Conservation (phyloP, 2,329 filamentous ascomycete genomes). For the Hirsutella rhossiliensis region DNA sequence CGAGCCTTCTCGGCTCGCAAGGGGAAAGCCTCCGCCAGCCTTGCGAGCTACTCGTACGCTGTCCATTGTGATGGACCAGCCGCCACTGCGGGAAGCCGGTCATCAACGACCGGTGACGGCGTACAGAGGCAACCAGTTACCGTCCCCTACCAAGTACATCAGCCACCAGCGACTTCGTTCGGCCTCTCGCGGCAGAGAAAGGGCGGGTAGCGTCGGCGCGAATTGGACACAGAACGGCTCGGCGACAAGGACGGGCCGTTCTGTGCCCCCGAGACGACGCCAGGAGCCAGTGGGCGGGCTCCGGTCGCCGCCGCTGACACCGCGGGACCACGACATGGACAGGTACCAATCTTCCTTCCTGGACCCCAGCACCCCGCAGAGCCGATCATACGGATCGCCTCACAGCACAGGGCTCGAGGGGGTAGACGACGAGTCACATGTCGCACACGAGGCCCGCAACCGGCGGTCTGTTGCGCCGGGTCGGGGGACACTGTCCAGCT, state of each 20-base stretch:
- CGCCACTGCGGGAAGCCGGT: conserved; percentile 26
- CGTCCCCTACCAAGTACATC: conserved; percentile 2
- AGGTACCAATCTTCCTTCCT: conserved; percentile 4
- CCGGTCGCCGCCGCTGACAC: conserved; percentile 1
- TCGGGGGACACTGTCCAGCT: conserved; percentile 10
- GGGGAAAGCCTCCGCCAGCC: conserved; percentile 31
- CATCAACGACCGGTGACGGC: conserved; percentile 17
- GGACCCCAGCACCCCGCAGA: conserved; percentile 1
- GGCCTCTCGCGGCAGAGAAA: conserved; percentile 1
- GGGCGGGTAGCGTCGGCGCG: background rate
- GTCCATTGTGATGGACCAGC: conserved; percentile 42
- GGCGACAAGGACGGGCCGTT: background rate
- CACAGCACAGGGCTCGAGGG: conserved; percentile 14
- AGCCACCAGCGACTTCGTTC: conserved; percentile 1
- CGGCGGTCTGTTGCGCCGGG: too few relatives aligned
- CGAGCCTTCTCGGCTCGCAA: conserved; percentile 8
- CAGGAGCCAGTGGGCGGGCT: background rate
- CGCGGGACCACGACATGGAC: background rate
- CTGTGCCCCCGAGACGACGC: background rate
- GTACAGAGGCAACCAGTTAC: conserved; percentile 5
- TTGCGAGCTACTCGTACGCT: conserved; percentile 37
- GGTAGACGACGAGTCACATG: conserved; percentile 13
- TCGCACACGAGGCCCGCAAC: conserved; percentile 1
- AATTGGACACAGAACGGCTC: conserved; percentile 8
- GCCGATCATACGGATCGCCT: conserved; percentile 3